Evolutionary conservation across 345 rosid species (phyloP).

Genomic region (Citrus trifoliata): DNA sequence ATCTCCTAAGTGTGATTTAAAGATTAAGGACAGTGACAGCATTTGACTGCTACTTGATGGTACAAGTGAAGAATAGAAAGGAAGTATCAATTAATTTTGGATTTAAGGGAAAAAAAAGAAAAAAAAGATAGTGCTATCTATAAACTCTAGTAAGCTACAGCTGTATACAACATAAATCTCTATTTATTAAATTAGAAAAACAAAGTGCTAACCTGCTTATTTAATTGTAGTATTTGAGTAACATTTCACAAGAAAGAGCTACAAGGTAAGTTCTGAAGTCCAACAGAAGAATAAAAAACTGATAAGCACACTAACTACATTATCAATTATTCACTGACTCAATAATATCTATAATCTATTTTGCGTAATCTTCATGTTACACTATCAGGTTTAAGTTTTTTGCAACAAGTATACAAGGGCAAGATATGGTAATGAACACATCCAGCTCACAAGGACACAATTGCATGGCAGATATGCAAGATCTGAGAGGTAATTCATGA

Average conservation of each 20-base stretch:
- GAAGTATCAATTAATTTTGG: not conserved
- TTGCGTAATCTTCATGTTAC: not conserved
- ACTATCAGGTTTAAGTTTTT: not conserved
- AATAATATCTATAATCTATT: not conserved
- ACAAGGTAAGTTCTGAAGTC: not conserved
- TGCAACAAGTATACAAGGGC: not conserved
- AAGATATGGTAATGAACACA: not conserved
- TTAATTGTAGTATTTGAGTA: not conserved
- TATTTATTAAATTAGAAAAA: not conserved
- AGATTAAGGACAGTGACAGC: not conserved
- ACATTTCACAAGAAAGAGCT: not conserved
- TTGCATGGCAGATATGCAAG: not conserved
- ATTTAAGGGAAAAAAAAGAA: not conserved
- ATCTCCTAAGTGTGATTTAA: not conserved
- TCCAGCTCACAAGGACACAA: not conserved
- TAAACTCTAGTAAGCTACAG: not conserved
- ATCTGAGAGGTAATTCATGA: not conserved
- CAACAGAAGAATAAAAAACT: not conserved
- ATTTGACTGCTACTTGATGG: not conserved
- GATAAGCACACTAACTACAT: not conserved
- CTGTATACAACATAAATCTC: not conserved
- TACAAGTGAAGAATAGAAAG: not conserved
- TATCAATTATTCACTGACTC: not conserved
- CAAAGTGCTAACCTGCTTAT: not conserved
- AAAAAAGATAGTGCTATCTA: too few species aligned